Conservation (phyloP, 495 filamentous ascomycete species). For the Copromyces sp. region DNA sequence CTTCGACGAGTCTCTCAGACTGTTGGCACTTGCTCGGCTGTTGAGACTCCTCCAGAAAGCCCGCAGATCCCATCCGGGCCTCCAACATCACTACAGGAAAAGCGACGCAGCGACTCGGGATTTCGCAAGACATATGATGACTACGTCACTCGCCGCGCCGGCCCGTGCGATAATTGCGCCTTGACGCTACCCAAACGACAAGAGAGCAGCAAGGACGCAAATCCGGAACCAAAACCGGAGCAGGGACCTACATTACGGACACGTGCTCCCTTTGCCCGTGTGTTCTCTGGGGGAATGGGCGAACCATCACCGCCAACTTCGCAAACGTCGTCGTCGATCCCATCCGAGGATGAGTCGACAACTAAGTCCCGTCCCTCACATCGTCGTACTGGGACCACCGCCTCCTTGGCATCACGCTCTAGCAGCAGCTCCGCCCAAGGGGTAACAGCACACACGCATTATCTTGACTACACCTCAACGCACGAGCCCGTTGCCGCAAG, state of each 20-base stretch:
- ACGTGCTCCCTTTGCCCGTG: conserved; percentile 39
- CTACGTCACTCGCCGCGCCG: conserved; percentile 41
- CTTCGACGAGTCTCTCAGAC: conserved; percentile 23
- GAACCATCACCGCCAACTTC: conserved; percentile 32
- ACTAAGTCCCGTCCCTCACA: conserved; percentile 11
- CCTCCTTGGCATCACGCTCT: conserved; percentile 29
- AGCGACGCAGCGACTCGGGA: conserved; percentile 36
- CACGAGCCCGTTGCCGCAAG: conserved; percentile 64
- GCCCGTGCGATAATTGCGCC: conserved; percentile 52
- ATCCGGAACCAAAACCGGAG: conserved; percentile 7
- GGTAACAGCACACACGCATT: conserved; percentile 66
- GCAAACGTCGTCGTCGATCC: conserved; percentile 33
- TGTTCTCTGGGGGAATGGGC: conserved; percentile 27
- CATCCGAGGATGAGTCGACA: conserved; percentile 34
- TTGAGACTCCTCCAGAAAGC: conserved; percentile 55
- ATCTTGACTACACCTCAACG: conserved; percentile 76
- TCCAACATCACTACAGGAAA: conserved; percentile 16
- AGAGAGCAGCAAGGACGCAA: conserved; percentile 22
- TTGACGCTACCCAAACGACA: conserved; percentile 47
- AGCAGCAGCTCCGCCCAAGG: conserved; percentile 32
- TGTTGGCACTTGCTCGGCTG: conserved; percentile 24
- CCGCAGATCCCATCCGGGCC: conserved; percentile 35
- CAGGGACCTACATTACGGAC: conserved; percentile 35
- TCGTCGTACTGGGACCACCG: conserved; percentile 21
- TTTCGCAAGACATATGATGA: conserved; percentile 48